A percentile compares a stretch with the other conserved stretches of the same genome.
phyloP scores from a whole-genome alignment of 805 yeast genomes.

The Candida railenensis region DNA sequence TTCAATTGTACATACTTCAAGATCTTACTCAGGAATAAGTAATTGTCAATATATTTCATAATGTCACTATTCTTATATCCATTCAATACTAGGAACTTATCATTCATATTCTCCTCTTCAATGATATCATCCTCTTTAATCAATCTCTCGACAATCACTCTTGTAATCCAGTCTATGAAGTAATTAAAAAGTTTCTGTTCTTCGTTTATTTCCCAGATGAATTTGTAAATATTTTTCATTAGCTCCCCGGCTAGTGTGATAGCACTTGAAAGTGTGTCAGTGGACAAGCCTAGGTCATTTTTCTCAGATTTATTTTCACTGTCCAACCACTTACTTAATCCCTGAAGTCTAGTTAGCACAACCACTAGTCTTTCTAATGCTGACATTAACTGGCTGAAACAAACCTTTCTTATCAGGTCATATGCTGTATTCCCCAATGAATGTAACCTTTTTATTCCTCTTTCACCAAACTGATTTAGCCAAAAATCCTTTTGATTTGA shows the following conservation, averaged over 20 bases:
- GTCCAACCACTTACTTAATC: slow-evolving; percentile 38
- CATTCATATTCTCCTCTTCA: slow-evolving; percentile 8
- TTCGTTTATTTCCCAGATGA: slow-evolving; percentile 43
- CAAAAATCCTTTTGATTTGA: slow-evolving; percentile 55
- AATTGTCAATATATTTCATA: slow-evolving; percentile 21
- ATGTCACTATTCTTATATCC: slow-evolving; percentile 19
- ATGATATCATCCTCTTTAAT: slow-evolving; percentile 36
- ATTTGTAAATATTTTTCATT: slow-evolving; percentile 32
- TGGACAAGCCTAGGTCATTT: slow-evolving; percentile 8
- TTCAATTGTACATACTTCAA: slow-evolving; percentile 15
- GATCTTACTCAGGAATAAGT: slow-evolving; percentile 18
- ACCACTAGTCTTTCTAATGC: slow-evolving; percentile 55
- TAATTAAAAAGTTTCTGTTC: slow-evolving; percentile 47
- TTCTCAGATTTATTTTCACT: not conserved
- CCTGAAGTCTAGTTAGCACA: slow-evolving; percentile 40
- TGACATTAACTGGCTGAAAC: slow-evolving; percentile 52
- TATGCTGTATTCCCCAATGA: slow-evolving; percentile 50
- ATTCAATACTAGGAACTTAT: slow-evolving; percentile 9
- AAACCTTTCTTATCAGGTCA: slow-evolving; percentile 46
- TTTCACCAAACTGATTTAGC: slow-evolving; percentile 63
- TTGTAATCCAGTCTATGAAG: slow-evolving; percentile 45
- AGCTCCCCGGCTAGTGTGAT: slow-evolving; percentile 18
- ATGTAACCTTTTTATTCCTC: slow-evolving; percentile 58
- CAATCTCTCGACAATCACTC: slow-evolving; percentile 34
- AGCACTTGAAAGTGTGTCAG: slow-evolving; percentile 5